Conservation (phyloP, 192 early-diverging fungal genomes). For the Coemansia sp. region DNA sequence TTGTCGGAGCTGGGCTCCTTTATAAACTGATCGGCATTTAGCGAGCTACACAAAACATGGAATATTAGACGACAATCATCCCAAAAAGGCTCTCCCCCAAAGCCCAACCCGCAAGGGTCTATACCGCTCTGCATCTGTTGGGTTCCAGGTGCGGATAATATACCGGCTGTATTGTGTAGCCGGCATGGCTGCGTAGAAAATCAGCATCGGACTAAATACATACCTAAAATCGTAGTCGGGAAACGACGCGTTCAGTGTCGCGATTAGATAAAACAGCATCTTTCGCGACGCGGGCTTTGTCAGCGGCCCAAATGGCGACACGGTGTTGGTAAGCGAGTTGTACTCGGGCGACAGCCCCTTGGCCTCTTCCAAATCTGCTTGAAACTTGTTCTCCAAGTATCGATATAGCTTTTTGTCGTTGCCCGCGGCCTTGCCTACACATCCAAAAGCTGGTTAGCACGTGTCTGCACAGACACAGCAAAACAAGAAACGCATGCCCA, state of each 20-base stretch:
- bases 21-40: slow-evolving; percentile 53
- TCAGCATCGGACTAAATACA: slow-evolving; percentile 45
- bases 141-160: no score
- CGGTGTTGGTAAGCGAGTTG: slow-evolving; percentile 60
- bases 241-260: slow-evolving; percentile 92
- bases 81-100: no score
- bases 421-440: slow-evolving; percentile 85
- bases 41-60: slow-evolving; percentile 33
- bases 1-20: slow-evolving; percentile 69
- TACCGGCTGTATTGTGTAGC: no score
- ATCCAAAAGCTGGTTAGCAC: background rate
- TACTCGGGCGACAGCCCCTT: slow-evolving; percentile 66
- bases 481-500: no score
- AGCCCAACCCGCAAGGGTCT: no score
- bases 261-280: slow-evolving; percentile 91
- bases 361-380: slow-evolving; percentile 60
- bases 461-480: no score
- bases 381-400: slow-evolving; percentile 82
- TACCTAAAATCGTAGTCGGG: slow-evolving; percentile 98
- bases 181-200: background rate
- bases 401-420: slow-evolving; percentile 90
- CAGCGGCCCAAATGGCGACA: slow-evolving; percentile 88
- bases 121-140: no score
- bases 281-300: slow-evolving; percentile 78
- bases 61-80: no score